Conservation (phyloP, 768 basidiomycete genomes). For the Nidularia pulvinata region DNA sequence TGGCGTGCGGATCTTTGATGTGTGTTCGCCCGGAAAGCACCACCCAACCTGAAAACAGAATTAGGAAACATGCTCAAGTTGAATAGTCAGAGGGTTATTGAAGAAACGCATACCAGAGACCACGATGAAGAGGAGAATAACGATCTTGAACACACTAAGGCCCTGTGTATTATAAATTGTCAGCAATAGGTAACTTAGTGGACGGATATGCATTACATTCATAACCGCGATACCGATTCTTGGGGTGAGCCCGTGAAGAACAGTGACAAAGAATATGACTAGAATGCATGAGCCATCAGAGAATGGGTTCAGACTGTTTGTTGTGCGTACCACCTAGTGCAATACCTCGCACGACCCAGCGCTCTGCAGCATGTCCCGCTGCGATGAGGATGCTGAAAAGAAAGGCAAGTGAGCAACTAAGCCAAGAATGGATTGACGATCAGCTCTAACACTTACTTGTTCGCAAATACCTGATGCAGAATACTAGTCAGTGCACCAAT, state of each 20-base stretch:
- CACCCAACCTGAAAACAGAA: slow-evolving; percentile 39
- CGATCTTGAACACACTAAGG: slow-evolving; percentile 52
- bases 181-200: slow-evolving; percentile 17
- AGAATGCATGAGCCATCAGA: background rate
- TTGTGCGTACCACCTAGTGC: slow-evolving; percentile 46
- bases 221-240: slow-evolving; percentile 47
- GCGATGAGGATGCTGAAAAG: slow-evolving; percentile 44
- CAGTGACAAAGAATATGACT: slow-evolving; percentile 51
- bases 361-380: slow-evolving; percentile 30
- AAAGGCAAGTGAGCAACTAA: background rate
- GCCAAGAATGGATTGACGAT: background rate
- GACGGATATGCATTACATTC: slow-evolving; percentile 36
- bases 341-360: slow-evolving; percentile 58
- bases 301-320: background rate
- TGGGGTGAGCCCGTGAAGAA: slow-evolving; percentile 53
- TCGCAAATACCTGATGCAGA: slow-evolving; percentile 21
- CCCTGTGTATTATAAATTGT: slow-evolving; percentile 40
- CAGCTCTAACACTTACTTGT: too few relatives aligned
- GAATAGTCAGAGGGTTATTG: too few relatives aligned
- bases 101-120: slow-evolving; percentile 30
- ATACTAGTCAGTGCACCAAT: background rate
- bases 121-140: slow-evolving; percentile 53
- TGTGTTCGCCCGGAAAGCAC: slow-evolving; percentile 53
- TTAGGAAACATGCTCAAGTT: background rate
- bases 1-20: slow-evolving; percentile 47